These are phyloP conservation scores for Astragalus glycyphyllos DNA, from an alignment of 306 rosid species.

Conservation along the genomic window DNA sequence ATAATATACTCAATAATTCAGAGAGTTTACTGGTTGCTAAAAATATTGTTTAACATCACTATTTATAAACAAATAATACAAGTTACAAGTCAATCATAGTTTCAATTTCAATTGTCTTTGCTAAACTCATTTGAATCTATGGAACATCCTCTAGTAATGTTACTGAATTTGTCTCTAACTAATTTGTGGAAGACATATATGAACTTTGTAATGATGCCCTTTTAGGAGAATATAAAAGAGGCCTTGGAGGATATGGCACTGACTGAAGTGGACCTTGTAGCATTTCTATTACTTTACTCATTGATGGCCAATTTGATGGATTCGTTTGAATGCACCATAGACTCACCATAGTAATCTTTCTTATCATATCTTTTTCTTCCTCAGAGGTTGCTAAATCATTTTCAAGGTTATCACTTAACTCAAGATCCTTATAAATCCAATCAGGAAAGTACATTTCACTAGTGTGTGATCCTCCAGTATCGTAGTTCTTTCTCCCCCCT, in stretches of 20 bases:
- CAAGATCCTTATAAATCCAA: slow-evolving; percentile 41
- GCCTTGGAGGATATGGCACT: slow-evolving; percentile 50
- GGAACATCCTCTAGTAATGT: background rate
- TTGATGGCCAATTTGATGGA: slow-evolving; percentile 48
- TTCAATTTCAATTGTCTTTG: background rate
- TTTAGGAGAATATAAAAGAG: slow-evolving; percentile 36
- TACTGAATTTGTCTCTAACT: slow-evolving; percentile 3
- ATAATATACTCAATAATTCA: no score
- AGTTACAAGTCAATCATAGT: no score
- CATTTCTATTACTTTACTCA: slow-evolving; percentile 53
- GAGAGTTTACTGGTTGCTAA: no score
- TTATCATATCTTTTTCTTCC: slow-evolving; percentile 44
- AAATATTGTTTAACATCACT: no score
- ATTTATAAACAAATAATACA: no score
- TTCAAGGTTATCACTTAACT: background rate
- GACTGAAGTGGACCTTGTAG: slow-evolving; percentile 42
- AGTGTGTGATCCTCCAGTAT: background rate
- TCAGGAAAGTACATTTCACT: slow-evolving; percentile 45
- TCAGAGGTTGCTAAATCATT: background rate
- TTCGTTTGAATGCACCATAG: slow-evolving; percentile 53
- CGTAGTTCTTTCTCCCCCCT: slow-evolving; percentile 46
- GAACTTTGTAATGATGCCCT: slow-evolving; percentile 1
- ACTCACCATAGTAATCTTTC: slow-evolving; percentile 47
- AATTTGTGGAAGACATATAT: slow-evolving; percentile 6
- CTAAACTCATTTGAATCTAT: background rate